Base-by-base conservation (phyloP, 495 filamentous ascomycete species). In the Gamarada debralockiae region DNA sequence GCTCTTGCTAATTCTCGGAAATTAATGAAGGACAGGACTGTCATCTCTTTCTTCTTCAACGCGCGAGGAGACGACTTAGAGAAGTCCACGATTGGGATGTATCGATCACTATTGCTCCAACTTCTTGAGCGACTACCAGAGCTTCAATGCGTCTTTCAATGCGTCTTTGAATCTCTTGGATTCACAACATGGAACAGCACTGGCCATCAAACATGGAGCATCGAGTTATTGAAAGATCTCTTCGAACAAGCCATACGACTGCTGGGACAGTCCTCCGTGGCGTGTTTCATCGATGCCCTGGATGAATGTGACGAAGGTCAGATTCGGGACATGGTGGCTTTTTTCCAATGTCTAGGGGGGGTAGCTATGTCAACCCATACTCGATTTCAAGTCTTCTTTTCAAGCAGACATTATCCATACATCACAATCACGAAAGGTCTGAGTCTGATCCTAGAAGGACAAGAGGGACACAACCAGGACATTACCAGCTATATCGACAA, bases 11-110 rank as follows among this genome's bases (percentile, higher is more conserved):
- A 23, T 31, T 18, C 47, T 15, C 17, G 8, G 38, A 22, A 20
- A 17, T 31, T 15, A 20, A 31, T 12, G 18, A 22, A 50, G 13
- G 31, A 24, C 18, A 13, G 23, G 31, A 41, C 66, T 38, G 48
- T 64, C 22, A 54, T 69, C 14, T 65, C 61, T 2, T 71, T 71
- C 44, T 70, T 71, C 56, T 65, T 70, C 34, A 58, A 70, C 25
- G 66, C 60, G 31, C 62, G 66, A 22, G 69, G 69, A 24, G 51
- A 47, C 40, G 44, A 57, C 37, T 56, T 70, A 7, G 62, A 70
- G 57, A 64, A 43, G 39, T 63, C 57, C 7, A 53, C 58, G 24
- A 31, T 64, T 41, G 69, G 69, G 9, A 50, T 71, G 44, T 61
- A 61, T 56, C 69, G 66, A 37, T 62, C 69, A 21, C 53, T 71